Percentiles rank a stretch among this genome's conserved stretches.
These are phyloP conservation scores for Prorocentrum cordatum DNA, from an alignment of 169 alveolate species.

Conservation along the genomic window DNA sequence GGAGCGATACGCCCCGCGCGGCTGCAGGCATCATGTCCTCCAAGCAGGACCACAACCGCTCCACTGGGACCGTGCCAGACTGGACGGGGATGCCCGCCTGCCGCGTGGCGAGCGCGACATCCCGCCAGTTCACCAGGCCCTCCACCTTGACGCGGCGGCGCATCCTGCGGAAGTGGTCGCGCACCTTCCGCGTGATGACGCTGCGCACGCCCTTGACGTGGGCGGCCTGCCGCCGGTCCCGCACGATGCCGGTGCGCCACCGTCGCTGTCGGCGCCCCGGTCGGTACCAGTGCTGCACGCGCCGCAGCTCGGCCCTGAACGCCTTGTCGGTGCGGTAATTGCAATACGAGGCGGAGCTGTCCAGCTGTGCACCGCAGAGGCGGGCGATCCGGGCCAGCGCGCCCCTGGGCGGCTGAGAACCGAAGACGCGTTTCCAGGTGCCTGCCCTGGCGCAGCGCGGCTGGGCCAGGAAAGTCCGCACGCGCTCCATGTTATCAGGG, in stretches of 20 bases:
- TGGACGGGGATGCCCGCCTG: neutral
- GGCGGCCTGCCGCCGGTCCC: neutral
- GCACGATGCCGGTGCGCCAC: neutral
- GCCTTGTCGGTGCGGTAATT: neutral
- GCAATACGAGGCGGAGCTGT: neutral
- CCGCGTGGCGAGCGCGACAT: neutral
- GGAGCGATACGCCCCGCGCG: neutral
- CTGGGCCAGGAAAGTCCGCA: no score
- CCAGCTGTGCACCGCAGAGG: neutral
- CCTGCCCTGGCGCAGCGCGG: no score
- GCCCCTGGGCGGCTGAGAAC: neutral
- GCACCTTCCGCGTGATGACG: neutral
- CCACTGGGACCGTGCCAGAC: neutral
- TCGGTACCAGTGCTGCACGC: neutral
- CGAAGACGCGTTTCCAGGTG: neutral
- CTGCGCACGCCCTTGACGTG: neutral
- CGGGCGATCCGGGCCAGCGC: neutral
- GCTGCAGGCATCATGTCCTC: neutral
- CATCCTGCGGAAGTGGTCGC: neutral
- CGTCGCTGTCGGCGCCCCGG: neutral
- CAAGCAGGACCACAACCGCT: neutral
- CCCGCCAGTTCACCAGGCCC: neutral
- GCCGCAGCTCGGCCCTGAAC: neutral
- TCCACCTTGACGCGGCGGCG: neutral
- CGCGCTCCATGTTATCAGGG: no score